Evolutionary conservation across 139 green algal genomes (phyloP).

Genomic region (Spirogloea muscicola): DNA sequence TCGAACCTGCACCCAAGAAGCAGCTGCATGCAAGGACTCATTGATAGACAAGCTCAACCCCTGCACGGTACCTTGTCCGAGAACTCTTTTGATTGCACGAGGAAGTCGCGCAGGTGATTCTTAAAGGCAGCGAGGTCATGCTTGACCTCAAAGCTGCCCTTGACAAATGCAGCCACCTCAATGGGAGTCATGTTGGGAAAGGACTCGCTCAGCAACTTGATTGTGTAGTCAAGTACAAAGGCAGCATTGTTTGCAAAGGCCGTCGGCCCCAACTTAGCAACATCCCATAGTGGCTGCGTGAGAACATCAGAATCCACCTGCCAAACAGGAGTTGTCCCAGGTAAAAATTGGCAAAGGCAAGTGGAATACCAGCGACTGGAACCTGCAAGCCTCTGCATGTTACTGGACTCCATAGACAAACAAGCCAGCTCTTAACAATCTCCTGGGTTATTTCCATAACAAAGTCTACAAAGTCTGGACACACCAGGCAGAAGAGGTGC

Average conservation of each 20-base stretch:
- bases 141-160: conserved; percentile 85
- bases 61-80: conserved; percentile 39
- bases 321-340: no score
- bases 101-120: conserved; percentile 94
- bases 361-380: no score
- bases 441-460: no score
- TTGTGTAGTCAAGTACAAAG: conserved; percentile 75
- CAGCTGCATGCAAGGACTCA: no score
- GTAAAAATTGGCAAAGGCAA: no score
- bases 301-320: conserved; percentile 40
- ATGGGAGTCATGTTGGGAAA: conserved; percentile 90
- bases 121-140: conserved; percentile 88
- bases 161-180: conserved; percentile 74
- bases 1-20: no score
- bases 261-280: conserved; percentile 50
- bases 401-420: no score
- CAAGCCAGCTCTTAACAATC: no score
- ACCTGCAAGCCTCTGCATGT: no score
- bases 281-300: conserved; percentile 82
- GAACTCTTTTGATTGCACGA: conserved; percentile 74
- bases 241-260: conserved; percentile 79
- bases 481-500: conserved; percentile 84
- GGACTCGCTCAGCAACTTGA: conserved; percentile 72
- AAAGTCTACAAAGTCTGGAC: no score
- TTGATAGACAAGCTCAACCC: no score